These are phyloP conservation scores for Phalaenopsis aphrodite DNA, from an alignment of 106 monocot species.

Conservation along the genomic window DNA sequence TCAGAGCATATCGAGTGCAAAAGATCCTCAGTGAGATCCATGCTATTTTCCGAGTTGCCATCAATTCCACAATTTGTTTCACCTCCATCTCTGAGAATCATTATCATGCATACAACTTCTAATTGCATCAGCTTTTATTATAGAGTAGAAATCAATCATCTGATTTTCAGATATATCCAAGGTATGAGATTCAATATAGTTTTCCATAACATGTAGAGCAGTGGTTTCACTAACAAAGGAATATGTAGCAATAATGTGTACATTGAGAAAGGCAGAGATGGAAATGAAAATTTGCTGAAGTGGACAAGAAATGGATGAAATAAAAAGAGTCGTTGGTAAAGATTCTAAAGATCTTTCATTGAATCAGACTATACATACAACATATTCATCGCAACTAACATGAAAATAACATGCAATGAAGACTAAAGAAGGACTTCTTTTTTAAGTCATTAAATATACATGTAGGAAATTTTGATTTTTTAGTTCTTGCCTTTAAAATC, in stretches of 20 bases:
- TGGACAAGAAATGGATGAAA: background rate
- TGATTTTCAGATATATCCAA: constrained; percentile 1
- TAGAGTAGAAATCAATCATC: background rate
- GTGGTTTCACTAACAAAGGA: background rate
- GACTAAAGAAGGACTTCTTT: no score
- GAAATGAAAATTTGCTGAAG: background rate
- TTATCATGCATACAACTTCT: background rate
- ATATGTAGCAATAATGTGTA: background rate
- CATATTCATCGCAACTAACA: background rate
- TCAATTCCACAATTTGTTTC: constrained; percentile 8
- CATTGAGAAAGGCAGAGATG: constrained; percentile 7
- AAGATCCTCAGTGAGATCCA: constrained; percentile 70
- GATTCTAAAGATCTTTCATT: background rate
- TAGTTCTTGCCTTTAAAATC: no score
- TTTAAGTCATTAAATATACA: no score
- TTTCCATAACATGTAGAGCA: background rate
- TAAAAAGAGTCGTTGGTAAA: background rate
- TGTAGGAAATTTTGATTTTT: no score
- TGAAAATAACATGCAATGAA: constrained; percentile 4
- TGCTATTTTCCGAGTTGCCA: constrained; percentile 19
- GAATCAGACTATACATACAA: background rate
- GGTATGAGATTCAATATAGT: constrained; percentile 7
- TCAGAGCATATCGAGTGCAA: constrained; percentile 39
- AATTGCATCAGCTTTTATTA: background rate
- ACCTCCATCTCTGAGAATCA: constrained; percentile 8